Evolutionary conservation across 768 basidiomycete genomes (phyloP), one percentile per base, ranked within the genome.

Genomic region (Tricholoma sp.): DNA sequence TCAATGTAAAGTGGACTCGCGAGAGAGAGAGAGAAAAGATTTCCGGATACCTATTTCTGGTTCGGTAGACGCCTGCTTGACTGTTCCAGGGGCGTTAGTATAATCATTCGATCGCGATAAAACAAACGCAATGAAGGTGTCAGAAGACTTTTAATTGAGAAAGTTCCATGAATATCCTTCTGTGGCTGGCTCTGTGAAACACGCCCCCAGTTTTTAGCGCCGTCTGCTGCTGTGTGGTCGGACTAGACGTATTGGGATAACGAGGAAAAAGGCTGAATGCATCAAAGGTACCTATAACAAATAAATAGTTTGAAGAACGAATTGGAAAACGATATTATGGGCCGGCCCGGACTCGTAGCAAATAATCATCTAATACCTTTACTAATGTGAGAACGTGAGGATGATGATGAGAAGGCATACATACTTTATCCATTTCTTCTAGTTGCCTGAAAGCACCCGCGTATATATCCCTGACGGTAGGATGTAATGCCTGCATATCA

Each of bases 341-440:
- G 42, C 56, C 33, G 24, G 57, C 41, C 31, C 55, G 48, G 12
- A 50, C 54, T 53, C 59, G 59, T 45, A 49, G 45, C 45, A 64
- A 54, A 20, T 62, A 64, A 39, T 59, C 41, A 59, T 57, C 18
- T 24, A 36, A 36, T 20, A 55, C 34, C 47, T 45, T 24, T 29
- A 45, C 3, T 7, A 3, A 6, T 1, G 20, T 36, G 11, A 53
- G 41, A 31, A 44, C 18, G 9, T n/a, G 7, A 44, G 12, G 3
- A 12, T 11, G 39, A 15, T 17, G 17, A 47, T 17, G 9, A 15
- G 10, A 29, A 10, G 29, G 10, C 17, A 44, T 42, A 39, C 54
- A 28, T 53, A 88, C 91, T 81, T 85, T 82, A 68, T 93, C 91
- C 77, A 89, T 83, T 53, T 90, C 89, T 49, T 91, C 88, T 60